Conservation (phyloP, 139 green algal species). For the Dunaliella sp. region DNA sequence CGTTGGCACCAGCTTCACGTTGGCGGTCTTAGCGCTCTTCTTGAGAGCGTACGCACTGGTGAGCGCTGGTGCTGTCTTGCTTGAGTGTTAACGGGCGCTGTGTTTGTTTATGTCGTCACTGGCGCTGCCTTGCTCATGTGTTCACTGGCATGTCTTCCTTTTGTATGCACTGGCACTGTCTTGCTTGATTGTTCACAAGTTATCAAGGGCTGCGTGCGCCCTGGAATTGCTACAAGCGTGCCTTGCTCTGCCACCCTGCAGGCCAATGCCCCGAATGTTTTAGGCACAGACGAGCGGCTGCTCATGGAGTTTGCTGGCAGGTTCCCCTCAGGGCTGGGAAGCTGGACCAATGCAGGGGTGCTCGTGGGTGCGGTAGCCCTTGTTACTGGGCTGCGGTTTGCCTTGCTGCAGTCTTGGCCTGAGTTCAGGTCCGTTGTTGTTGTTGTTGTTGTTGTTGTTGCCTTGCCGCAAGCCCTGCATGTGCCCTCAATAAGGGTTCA, state of each 20-base stretch:
- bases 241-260: slow-evolving; percentile 3
- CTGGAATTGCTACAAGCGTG: not conserved
- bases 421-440: slow-evolving; percentile 62
- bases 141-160: too few species aligned
- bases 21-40: slow-evolving; percentile 31
- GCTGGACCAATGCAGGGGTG: slow-evolving; percentile 15
- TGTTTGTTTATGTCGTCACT: too few species aligned
- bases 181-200: not conserved
- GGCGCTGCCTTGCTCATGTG: too few species aligned
- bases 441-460: too few species aligned
- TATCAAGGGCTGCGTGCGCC: not conserved
- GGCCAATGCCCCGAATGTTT: slow-evolving; percentile 11
- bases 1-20: slow-evolving; percentile 33
- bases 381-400: slow-evolving; percentile 58
- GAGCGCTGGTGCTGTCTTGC: too few species aligned
- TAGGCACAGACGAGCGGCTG: slow-evolving; percentile 37
- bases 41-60: slow-evolving; percentile 33
- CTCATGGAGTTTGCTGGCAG: slow-evolving; percentile 36
- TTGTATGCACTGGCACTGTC: too few species aligned
- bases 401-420: slow-evolving; percentile 54
- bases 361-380: slow-evolving; percentile 38
- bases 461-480: too few species aligned
- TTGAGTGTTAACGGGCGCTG: too few species aligned
- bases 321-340: slow-evolving; percentile 26
- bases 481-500: too few species aligned